Percentiles rank a stretch among this genome's conserved stretches.
These are phyloP conservation scores for Claviceps quebecensis DNA, from an alignment of 2,329 filamentous ascomycete genomes.

Conservation along the genomic window DNA sequence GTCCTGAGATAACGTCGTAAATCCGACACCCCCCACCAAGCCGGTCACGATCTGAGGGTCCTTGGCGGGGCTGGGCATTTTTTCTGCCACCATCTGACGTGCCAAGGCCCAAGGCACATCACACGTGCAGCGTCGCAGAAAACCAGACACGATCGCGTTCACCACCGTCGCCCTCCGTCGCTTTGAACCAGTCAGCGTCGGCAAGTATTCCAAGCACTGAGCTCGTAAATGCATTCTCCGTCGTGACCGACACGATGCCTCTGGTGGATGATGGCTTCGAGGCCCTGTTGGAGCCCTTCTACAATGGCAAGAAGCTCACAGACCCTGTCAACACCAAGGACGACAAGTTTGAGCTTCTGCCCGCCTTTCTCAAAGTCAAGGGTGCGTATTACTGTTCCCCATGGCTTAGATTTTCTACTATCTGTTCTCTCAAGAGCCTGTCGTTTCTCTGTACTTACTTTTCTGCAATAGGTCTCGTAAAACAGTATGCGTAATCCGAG, in stretches of 20 bases:
- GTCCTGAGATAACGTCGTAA: too few relatives aligned
- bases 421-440: background rate
- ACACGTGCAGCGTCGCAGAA: background rate
- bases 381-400: conserved; percentile 27
- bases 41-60: background rate
- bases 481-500: conserved; percentile 44
- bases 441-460: background rate
- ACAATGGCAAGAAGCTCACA: conserved; percentile 53
- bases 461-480: conserved; percentile 51
- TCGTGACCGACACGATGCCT: conserved; percentile 28
- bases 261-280: conserved; percentile 49
- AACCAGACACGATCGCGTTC: background rate
- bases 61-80: background rate
- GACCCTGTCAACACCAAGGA: conserved; percentile 51
- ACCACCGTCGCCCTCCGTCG: background rate
- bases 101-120: too few relatives aligned
- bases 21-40: background rate
- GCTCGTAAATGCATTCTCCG: conserved; percentile 13
- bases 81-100: background rate
- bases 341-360: conserved; percentile 94
- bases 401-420: background rate
- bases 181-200: background rate
- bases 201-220: background rate
- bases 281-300: conserved; percentile 52
- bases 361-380: conserved; percentile 97